These are phyloP conservation scores for Penicillium salamii DNA, from an alignment of 495 filamentous ascomycete species.

Conservation along the genomic window DNA sequence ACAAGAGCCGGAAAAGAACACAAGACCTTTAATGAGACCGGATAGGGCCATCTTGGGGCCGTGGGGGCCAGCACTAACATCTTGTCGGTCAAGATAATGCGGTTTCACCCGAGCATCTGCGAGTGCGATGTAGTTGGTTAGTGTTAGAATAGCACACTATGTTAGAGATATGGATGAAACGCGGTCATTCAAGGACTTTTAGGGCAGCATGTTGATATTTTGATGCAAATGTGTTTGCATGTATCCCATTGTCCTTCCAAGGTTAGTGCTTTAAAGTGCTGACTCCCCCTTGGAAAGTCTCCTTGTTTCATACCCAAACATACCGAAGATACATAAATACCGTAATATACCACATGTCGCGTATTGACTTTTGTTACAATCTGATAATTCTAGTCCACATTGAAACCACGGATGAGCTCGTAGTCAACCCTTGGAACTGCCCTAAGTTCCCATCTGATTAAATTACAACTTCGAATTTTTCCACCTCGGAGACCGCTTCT, in stretches of 20 bases:
- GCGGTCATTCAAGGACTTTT: too few species aligned
- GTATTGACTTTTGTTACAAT: not conserved
- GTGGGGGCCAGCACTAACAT: not conserved
- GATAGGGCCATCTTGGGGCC: not conserved
- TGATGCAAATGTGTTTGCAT: too few species aligned
- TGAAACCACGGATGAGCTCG: too few species aligned
- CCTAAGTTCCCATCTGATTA: slow-evolving; percentile 9
- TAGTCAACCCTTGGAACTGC: too few species aligned
- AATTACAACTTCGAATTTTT: slow-evolving; percentile 65
- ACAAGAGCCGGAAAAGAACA: slow-evolving; percentile 4
- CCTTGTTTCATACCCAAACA: not conserved
- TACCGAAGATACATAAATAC: too few species aligned
- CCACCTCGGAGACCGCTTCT: slow-evolving; percentile 73
- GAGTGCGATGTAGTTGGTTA: too few species aligned
- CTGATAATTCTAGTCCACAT: slow-evolving; percentile 2
- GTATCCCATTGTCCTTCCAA: too few species aligned
- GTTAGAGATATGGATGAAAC: too few species aligned
- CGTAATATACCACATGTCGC: not conserved
- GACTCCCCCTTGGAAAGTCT: too few species aligned
- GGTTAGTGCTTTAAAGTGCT: not conserved
- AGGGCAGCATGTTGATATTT: too few species aligned
- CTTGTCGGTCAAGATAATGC: not conserved
- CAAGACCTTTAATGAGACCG: not conserved
- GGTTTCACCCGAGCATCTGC: not conserved
- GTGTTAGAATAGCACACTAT: not conserved